phyloP scores from a whole-genome alignment of 2,329 filamentous ascomycete species.

The Xylariaceae sp. region DNA sequence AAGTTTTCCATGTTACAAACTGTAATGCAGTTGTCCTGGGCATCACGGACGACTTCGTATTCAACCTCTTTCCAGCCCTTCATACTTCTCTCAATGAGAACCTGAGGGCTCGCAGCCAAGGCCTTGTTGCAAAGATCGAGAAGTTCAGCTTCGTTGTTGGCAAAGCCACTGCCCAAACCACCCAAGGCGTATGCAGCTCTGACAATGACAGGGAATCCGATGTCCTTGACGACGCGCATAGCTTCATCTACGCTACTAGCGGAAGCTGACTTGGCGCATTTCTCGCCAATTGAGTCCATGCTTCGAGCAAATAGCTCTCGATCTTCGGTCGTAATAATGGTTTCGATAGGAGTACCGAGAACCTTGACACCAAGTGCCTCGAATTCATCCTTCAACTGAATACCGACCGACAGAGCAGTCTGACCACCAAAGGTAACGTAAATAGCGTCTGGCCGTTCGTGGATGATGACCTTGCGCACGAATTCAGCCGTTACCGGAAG shows the following conservation, averaged over 20 bases:
- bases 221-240: slow-evolving; percentile 78
- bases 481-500: slow-evolving; percentile 94
- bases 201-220: slow-evolving; percentile 95
- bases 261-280: slow-evolving; percentile 95
- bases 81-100: slow-evolving; percentile 96
- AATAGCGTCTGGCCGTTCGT: slow-evolving; percentile 92
- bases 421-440: slow-evolving; percentile 98
- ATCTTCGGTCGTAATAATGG: slow-evolving; percentile 97
- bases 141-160: slow-evolving; percentile 77
- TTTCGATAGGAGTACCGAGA: slow-evolving; percentile 92
- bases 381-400: slow-evolving; percentile 96
- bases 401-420: slow-evolving; percentile 93
- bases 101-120: slow-evolving; percentile 89
- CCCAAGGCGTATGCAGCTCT: slow-evolving; percentile 94
- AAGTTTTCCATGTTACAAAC: slow-evolving; percentile 99
- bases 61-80: slow-evolving; percentile 99
- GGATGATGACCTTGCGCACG: slow-evolving; percentile 92
- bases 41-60: slow-evolving; percentile 95
- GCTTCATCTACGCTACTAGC: slow-evolving; percentile 86
- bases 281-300: slow-evolving; percentile 98
- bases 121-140: slow-evolving; percentile 89
- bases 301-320: slow-evolving; percentile 94
- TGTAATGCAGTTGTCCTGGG: slow-evolving; percentile 95
- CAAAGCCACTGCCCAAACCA: slow-evolving; percentile 92
- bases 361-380: slow-evolving; percentile 88